phyloP scores from a whole-genome alignment of 1,284 basidiomycete species.

The Pascua sp. region DNA sequence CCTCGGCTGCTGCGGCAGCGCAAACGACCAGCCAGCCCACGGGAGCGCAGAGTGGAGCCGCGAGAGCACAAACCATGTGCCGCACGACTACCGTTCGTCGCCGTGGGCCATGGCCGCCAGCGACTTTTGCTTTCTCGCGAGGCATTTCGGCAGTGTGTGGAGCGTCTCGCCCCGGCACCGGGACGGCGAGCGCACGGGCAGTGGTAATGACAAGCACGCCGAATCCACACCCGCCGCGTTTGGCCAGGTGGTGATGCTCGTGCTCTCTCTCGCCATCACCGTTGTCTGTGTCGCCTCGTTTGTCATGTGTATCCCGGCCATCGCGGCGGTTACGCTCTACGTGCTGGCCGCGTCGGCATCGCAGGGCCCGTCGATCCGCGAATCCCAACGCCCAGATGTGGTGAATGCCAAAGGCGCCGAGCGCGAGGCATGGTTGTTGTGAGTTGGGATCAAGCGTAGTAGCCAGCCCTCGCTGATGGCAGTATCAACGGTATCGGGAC shows the following conservation, averaged over 20 bases:
- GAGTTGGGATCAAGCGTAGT: slow-evolving; percentile 9
- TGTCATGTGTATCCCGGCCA: slow-evolving; percentile 12
- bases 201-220: too few relatives aligned
- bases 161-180: too few relatives aligned
- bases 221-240: not conserved
- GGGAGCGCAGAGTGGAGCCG: too few relatives aligned
- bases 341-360: slow-evolving; percentile 5
- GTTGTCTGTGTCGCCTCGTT: too few relatives aligned
- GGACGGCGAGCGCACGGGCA: too few relatives aligned
- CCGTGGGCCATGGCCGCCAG: too few relatives aligned
- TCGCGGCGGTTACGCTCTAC: slow-evolving; percentile 2
- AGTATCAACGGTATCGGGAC: slow-evolving; percentile 37
- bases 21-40: too few relatives aligned
- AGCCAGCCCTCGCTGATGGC: not conserved
- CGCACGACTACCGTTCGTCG: too few relatives aligned
- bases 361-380: slow-evolving; percentile 5
- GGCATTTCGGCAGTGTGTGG: too few relatives aligned
- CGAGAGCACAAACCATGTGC: too few relatives aligned
- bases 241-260: slow-evolving; percentile 17
- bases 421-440: slow-evolving; percentile 32
- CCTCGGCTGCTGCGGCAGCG: too few relatives aligned
- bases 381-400: slow-evolving; percentile 2
- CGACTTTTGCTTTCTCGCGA: too few relatives aligned
- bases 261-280: slow-evolving; percentile 20
- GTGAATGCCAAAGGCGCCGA: slow-evolving; percentile 6